Base-by-base conservation (phyloP, 2,329 filamentous ascomycete species). In the Bertia moriformis region DNA sequence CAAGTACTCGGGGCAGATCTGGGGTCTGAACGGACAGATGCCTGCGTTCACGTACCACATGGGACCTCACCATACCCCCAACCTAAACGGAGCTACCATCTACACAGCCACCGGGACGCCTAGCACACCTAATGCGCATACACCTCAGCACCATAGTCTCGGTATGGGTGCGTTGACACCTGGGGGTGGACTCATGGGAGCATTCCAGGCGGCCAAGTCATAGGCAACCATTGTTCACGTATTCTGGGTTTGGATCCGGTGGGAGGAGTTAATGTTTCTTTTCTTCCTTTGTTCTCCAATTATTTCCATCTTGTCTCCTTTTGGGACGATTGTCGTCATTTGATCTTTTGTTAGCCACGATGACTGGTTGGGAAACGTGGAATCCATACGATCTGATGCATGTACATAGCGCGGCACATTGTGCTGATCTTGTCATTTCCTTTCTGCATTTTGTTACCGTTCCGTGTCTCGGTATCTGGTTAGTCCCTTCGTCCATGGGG, bases 1-100 rank as follows among this genome's bases (percentile, higher is more conserved):
- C 14, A 69, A 78, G 45, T 75, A 79, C 45, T 59, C 65, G 1
- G 76, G 78, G n/a, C 75, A 81, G 50, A 79, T 83, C 46, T 83
- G 78, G 70, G 78, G 78, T 22, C 58, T 83, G 19, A 79, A 78
- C 39, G 71, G 67, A 55, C 70, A 56, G 60, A 63, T 62, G 53
- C 63, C 67, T 12, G 56, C 61, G n/a, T 48, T 67, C 48, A 51
- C 52, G 45, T 54, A 40, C 13, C 39, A 42, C 13, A 36, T 56
- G 38, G 52, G 55, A 14, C 54, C 64, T 19, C 61, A 61, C 14
- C 62, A 61, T 40, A 68, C 67, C 2, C 65, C 67, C 2, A 66
- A 65, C 40, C 58, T 69, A 39, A 70, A 71, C 40, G 66, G 67
- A 18, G 65, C 63, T 18, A 63, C 60, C 15, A 35, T 35, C 15